Conservation (phyloP, 768 basidiomycete species). For the Tricholoma furcatifolium region DNA sequence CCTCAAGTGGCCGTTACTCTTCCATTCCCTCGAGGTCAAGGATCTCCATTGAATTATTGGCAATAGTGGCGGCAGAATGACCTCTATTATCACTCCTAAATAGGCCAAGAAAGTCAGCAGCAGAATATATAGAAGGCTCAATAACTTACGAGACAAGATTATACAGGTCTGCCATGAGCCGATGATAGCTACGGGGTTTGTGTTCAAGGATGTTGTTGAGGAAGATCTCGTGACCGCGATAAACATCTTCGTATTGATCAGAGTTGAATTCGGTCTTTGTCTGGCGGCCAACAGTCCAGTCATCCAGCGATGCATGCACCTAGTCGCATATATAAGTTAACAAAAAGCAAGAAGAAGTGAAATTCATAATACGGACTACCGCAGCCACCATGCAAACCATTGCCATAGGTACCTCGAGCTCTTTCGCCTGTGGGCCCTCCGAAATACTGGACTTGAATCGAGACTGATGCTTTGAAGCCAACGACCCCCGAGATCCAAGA, state of each 20-base stretch:
- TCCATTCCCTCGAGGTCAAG: slow-evolving; percentile 5
- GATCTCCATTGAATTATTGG: not conserved
- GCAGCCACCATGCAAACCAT: slow-evolving; percentile 6
- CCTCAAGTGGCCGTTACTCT: too few relatives aligned
- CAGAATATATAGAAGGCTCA: not conserved
- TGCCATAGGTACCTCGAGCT: slow-evolving; percentile 1
- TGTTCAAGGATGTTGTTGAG: not conserved
- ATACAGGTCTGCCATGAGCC: slow-evolving; percentile 10
- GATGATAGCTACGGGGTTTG: slow-evolving; percentile 1
- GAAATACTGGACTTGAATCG: not conserved
- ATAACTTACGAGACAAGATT: not conserved
- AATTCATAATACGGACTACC: not conserved
- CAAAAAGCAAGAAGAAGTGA: not conserved
- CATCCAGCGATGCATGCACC: slow-evolving; percentile 1
- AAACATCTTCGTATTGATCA: slow-evolving; percentile 5
- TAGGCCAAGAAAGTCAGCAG: not conserved
- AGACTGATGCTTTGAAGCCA: slow-evolving; percentile 3
- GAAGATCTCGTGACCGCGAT: not conserved
- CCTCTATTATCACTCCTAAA: not conserved
- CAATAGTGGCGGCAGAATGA: not conserved
- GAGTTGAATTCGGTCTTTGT: slow-evolving; percentile 2
- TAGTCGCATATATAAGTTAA: not conserved
- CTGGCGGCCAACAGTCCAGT: not conserved
- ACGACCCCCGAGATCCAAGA: not conserved
- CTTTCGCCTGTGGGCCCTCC: not conserved